Base-by-base conservation (phyloP, 2,329 filamentous ascomycete species). In the Ceratocystis smalleyi region DNA sequence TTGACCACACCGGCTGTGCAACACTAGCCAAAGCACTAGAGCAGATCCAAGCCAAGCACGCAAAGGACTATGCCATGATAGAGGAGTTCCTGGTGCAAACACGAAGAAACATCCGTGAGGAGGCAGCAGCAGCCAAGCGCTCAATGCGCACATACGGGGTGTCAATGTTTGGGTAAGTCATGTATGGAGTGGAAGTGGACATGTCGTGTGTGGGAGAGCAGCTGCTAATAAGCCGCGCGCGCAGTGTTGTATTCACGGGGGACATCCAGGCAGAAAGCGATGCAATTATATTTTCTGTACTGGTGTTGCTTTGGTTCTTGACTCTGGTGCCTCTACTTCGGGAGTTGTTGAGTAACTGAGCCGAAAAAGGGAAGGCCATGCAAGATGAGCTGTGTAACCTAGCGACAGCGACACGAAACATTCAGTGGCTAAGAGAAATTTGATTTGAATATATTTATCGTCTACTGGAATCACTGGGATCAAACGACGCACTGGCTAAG, bases 101-200 rank as follows among this genome's bases (percentile, higher is more conserved):
- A 8, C 54, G 17, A 3, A 35, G 12, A 27, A 57, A 6, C 1
- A 3, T 7, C 2, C 54, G 54, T 8, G 27, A 35, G 17, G 54
- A 57, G 27, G 19, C 6, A 4, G 54, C 30, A n/a, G 15, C 27
- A n/a, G 12, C 54, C 1, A 57, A 57, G 24, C 54, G 54, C 8
- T 57, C 54, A 30, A 57, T 57, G 54, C 54, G 27, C 24, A 57
- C 54, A 30, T 57, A 57, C 27, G 54, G 54, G 17, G 54, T 57
- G 8, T 57, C 54, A 30, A 6, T 57, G 5, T 57, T 57, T 57
- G 54, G 54, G 54, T 57, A 57, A 57, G 54, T 57, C 27, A 19
- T 35, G 15, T 30, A n/a, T 12, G 15, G 51, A 57, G 54, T n/a
- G 30, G n/a, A 8, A 57, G 27, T 12, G 22, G 35, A 1, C 35